Evolutionary conservation across 2,329 filamentous ascomycete genomes (phyloP).

Genomic region (Cryoendolithus antarcticus): DNA sequence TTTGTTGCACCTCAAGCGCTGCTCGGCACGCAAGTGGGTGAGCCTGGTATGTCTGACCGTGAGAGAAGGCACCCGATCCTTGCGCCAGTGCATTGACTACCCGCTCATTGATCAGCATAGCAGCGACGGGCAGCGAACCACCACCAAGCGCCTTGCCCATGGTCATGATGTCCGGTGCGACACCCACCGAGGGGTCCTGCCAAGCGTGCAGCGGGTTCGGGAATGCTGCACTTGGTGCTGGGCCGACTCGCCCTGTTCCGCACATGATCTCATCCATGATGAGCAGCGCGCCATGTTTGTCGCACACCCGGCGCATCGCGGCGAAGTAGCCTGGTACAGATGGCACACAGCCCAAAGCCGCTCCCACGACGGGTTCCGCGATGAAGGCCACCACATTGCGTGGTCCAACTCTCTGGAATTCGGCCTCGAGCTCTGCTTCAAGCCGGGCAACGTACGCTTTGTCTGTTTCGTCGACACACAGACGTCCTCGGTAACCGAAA

Average conservation of each 20-base stretch:
- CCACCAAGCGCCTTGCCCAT: constrained; percentile 55
- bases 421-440: constrained; percentile 51
- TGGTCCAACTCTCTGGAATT: constrained; percentile 52
- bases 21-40: constrained; percentile 49
- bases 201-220: constrained; percentile 43
- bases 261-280: constrained; percentile 72
- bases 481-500: constrained; percentile 49
- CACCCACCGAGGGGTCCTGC: constrained; percentile 39
- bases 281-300: constrained; percentile 59
- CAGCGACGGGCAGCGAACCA: constrained; percentile 51
- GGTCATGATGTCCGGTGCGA: constrained; percentile 53
- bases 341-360: constrained; percentile 57
- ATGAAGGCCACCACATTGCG: constrained; percentile 59
- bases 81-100: constrained; percentile 37
- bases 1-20: constrained; percentile 49
- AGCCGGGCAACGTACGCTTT: constrained; percentile 49
- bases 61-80: constrained; percentile 38
- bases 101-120: constrained; percentile 41
- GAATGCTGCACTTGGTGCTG: constrained; percentile 17
- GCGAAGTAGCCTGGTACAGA: constrained; percentile 55
- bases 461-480: constrained; percentile 37
- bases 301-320: constrained; percentile 56
- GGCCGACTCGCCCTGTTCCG: constrained; percentile 48
- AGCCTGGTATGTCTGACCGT: constrained; percentile 53
- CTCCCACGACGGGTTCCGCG: constrained; percentile 60